phyloP scores from a whole-genome alignment of 2,329 filamentous ascomycete species.

The Paecilomyces niveus region DNA sequence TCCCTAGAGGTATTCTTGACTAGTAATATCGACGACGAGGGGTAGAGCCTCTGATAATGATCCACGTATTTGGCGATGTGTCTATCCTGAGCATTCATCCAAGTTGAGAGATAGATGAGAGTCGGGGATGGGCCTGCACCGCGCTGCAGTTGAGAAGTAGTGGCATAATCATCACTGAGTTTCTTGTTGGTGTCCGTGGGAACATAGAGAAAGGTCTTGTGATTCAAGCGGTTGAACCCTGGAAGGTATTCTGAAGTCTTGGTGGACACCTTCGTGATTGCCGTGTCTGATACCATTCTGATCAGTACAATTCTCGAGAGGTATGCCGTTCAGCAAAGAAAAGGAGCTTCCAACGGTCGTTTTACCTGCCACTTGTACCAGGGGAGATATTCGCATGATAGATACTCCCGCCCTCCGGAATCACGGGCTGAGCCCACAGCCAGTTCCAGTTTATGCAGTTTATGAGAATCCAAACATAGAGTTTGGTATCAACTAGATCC shows the following conservation, averaged over 20 bases:
- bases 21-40: background rate
- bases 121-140: background rate
- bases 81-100: background rate
- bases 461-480: too few relatives aligned
- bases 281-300: background rate
- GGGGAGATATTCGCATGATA: too few relatives aligned
- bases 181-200: background rate
- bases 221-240: background rate
- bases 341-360: too few relatives aligned
- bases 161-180: background rate
- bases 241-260: background rate
- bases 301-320: too few relatives aligned
- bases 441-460: too few relatives aligned
- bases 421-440: too few relatives aligned
- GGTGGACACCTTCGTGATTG: background rate
- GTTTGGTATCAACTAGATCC: background rate
- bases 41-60: background rate
- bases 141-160: background rate
- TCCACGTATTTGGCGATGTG: background rate
- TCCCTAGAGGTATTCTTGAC: background rate
- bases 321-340: too few relatives aligned
- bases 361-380: too few relatives aligned
- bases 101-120: background rate
- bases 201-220: background rate
- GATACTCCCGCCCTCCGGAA: too few relatives aligned